Conservation (phyloP, 2,329 filamentous ascomycete genomes). For the Ambrosiella xylebori region DNA sequence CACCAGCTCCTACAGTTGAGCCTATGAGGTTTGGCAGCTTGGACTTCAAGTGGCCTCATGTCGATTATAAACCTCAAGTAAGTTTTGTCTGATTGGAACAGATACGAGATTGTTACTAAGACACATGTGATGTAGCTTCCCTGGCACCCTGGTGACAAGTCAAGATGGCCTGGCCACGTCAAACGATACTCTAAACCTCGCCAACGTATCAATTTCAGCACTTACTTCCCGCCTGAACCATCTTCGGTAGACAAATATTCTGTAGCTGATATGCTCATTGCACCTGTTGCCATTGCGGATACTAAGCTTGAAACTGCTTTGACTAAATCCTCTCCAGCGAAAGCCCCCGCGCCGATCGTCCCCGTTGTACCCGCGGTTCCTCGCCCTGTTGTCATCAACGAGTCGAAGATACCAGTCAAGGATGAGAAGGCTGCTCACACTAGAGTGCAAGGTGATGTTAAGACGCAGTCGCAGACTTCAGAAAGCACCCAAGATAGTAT, state of each 20-base stretch:
- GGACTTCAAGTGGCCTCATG: no score
- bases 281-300: neutral
- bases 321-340: conserved; percentile 17
- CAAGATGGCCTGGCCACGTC: neutral
- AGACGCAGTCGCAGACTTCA: neutral
- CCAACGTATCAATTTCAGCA: neutral
- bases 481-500: conserved; percentile 8
- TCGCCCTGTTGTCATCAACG: conserved; percentile 16
- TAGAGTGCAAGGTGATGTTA: neutral
- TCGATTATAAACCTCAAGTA: no score
- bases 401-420: conserved; percentile 17
- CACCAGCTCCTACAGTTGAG: neutral
- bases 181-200: neutral
- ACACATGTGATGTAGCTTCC: neutral
- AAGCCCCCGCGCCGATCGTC: conserved; percentile 27
- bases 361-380: conserved; percentile 25
- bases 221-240: neutral
- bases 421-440: neutral
- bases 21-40: no score
- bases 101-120: no score
- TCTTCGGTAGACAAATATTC: neutral
- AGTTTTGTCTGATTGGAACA: no score
- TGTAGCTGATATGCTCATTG: neutral
- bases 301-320: neutral
- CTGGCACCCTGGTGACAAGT: neutral